phyloP scores from a whole-genome alignment of 1,284 basidiomycete genomes.

The Coniferiporia weirii region DNA sequence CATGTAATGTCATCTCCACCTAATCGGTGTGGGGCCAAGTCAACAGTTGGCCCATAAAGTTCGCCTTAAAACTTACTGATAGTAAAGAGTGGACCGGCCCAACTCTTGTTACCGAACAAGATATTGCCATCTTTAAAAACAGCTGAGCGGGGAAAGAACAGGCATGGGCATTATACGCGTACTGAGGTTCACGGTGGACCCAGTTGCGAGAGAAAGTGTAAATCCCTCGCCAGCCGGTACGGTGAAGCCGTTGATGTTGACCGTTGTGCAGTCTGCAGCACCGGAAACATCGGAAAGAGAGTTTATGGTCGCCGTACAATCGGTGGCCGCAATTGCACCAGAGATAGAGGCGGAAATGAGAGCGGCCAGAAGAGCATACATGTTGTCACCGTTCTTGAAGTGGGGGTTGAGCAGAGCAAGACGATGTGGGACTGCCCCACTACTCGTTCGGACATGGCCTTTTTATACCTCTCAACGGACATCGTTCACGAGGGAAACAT shows the following conservation, averaged over 20 bases:
- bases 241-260: slow-evolving; percentile 42
- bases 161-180: slow-evolving; percentile 15
- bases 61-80: slow-evolving; percentile 17
- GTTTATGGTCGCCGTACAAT: slow-evolving; percentile 38
- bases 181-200: slow-evolving; percentile 36
- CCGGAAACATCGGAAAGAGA: slow-evolving; percentile 38
- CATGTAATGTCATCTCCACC: slow-evolving; percentile 28
- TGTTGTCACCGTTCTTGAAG: neutral
- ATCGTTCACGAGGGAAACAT: neutral
- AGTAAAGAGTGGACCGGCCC: slow-evolving; percentile 32
- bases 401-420: neutral
- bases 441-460: neutral
- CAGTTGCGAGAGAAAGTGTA: slow-evolving; percentile 24
- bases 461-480: neutral
- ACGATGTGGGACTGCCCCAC: neutral
- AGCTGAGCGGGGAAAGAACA: neutral
- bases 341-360: neutral
- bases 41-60: neutral
- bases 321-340: slow-evolving; percentile 13
- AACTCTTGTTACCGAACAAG: slow-evolving; percentile 29
- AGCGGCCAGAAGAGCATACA: slow-evolving; percentile 12
- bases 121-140: slow-evolving; percentile 27
- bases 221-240: slow-evolving; percentile 32
- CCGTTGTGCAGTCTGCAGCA: slow-evolving; percentile 42
- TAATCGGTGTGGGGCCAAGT: neutral